phyloP scores from a whole-genome alignment of 352 stramenopile genomes.

The Phytophthora aleatoria region DNA sequence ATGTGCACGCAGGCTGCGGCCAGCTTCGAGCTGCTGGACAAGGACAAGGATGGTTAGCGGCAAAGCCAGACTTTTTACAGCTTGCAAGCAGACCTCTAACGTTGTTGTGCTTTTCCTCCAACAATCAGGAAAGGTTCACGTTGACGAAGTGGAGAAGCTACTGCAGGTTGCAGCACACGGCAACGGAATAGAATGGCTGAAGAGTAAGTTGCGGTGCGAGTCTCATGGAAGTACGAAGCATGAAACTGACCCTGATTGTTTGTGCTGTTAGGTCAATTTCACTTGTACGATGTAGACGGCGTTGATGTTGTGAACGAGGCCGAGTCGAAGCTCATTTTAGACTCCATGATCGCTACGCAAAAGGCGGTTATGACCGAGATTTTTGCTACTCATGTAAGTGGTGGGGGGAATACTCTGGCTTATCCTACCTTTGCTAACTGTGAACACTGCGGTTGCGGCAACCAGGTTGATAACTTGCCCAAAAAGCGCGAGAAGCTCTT shows the following conservation, averaged over 20 bases:
- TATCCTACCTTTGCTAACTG: conserved; percentile 1
- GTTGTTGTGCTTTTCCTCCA: background rate
- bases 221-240: background rate
- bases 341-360: conserved; percentile 64
- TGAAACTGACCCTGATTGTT: background rate
- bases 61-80: background rate
- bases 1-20: conserved; percentile 48
- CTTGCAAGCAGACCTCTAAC: background rate
- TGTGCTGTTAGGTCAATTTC: conserved; percentile 55
- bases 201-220: conserved; percentile 31
- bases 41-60: conserved; percentile 62
- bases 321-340: conserved; percentile 61
- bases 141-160: conserved; percentile 49
- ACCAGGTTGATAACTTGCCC: conserved; percentile 58
- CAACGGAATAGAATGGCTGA: conserved; percentile 49
- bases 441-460: conserved; percentile 2
- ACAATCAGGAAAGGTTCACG: conserved; percentile 42
- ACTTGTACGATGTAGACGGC: conserved; percentile 58
- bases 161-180: conserved; percentile 42
- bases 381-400: conserved; percentile 62
- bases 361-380: conserved; percentile 61
- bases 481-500: conserved; percentile 70
- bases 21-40: conserved; percentile 65
- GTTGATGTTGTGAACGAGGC: conserved; percentile 58
- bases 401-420: background rate